Evolutionary conservation across 495 filamentous ascomycete genomes (phyloP).

Genomic region (Penicillium taxi): DNA sequence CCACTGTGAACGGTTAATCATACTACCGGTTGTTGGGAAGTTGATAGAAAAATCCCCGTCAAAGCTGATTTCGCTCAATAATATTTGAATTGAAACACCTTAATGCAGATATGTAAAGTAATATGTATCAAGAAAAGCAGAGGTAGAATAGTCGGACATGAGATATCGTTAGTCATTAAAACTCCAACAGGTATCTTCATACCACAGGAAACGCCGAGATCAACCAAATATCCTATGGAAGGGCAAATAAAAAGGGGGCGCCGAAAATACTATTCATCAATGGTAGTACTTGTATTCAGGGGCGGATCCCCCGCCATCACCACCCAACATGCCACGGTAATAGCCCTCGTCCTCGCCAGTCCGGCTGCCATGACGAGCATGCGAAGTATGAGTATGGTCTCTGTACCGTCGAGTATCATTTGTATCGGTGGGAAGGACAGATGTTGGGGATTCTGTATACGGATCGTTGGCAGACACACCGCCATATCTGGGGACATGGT

Average conservation of each 20-base stretch:
- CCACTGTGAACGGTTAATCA: no score
- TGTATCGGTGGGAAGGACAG: slow-evolving; percentile 15
- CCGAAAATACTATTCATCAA: slow-evolving; percentile 11
- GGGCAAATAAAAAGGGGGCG: slow-evolving; percentile 1
- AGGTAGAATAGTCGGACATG: slow-evolving; percentile 12
- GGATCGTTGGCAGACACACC: slow-evolving; percentile 22
- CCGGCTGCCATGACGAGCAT: slow-evolving; percentile 19
- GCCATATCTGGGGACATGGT: slow-evolving; percentile 14
- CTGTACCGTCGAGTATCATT: slow-evolving; percentile 26
- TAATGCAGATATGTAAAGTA: no score
- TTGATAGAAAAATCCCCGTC: no score
- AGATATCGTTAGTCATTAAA: slow-evolving; percentile 16
- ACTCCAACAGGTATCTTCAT: slow-evolving; percentile 20
- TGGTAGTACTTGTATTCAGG: slow-evolving; percentile 31
- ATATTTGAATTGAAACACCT: no score
- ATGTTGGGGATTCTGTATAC: slow-evolving; percentile 20
- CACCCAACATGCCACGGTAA: slow-evolving; percentile 32
- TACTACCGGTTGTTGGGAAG: no score
- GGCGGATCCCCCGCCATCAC: slow-evolving; percentile 26
- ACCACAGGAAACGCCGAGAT: slow-evolving; percentile 16
- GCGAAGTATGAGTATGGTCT: slow-evolving; percentile 14
- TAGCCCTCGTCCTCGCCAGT: slow-evolving; percentile 29
- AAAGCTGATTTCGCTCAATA: no score
- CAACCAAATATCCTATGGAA: slow-evolving; percentile 2
- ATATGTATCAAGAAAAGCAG: no score